A percentile compares a stretch with the other conserved stretches of the same genome.
phyloP scores from a whole-genome alignment of 768 basidiomycete species.

The Lactarius pseudohatsudake region DNA sequence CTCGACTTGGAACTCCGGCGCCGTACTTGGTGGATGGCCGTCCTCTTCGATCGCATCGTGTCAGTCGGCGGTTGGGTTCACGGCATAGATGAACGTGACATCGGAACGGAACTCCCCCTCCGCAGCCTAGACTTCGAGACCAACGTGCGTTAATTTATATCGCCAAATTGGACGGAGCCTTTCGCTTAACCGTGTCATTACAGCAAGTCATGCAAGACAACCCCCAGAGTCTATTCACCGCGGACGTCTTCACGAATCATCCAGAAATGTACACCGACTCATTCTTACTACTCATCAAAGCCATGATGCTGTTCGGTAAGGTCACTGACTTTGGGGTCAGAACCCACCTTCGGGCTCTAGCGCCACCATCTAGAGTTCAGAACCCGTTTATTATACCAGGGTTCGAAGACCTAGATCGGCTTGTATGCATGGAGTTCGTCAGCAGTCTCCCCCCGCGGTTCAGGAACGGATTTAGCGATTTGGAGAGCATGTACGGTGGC shows the following conservation, averaged over 20 bases:
- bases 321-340: constrained; percentile 87
- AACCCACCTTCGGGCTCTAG: constrained; percentile 64
- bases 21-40: constrained; percentile 90
- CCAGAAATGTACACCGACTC: constrained; percentile 79
- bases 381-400: constrained; percentile 68
- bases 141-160: constrained; percentile 47
- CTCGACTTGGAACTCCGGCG: constrained; percentile 76
- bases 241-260: constrained; percentile 68
- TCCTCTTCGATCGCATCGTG: constrained; percentile 79
- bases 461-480: constrained; percentile 62
- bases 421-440: constrained; percentile 67
- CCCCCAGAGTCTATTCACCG: constrained; percentile 66
- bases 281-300: constrained; percentile 77
- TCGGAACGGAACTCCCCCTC: constrained; percentile 81
- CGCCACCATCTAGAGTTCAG: constrained; percentile 66
- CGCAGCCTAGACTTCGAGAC: constrained; percentile 73
- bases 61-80: constrained; percentile 79
- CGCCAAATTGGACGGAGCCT: constrained; percentile 8
- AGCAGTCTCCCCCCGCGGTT: constrained; percentile 67
- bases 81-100: constrained; percentile 77
- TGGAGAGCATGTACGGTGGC: constrained; percentile 53
- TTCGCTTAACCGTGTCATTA: constrained; percentile 23
- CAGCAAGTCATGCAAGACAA: constrained; percentile 66
- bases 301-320: constrained; percentile 79
- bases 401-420: constrained; percentile 67